These are phyloP conservation scores for Ganoderma leucocontextum DNA, from an alignment of 1,284 basidiomycete species.

Conservation along the genomic window DNA sequence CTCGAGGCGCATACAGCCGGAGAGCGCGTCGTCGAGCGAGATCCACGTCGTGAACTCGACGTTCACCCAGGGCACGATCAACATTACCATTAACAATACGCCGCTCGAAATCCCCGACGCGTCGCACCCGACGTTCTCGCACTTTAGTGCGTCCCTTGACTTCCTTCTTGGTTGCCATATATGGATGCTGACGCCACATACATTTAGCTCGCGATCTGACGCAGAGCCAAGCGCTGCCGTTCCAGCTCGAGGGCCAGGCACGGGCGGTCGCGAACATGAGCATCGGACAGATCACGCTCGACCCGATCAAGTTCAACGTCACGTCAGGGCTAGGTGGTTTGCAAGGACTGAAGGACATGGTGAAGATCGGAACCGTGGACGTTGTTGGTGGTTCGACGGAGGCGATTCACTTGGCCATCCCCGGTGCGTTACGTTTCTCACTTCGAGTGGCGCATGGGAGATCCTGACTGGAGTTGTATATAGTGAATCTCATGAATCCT, in stretches of 20 bases:
- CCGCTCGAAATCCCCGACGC: slow-evolving; percentile 58
- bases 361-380: slow-evolving; percentile 70
- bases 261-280: slow-evolving; percentile 72
- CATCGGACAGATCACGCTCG: slow-evolving; percentile 74
- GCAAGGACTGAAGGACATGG: slow-evolving; percentile 66
- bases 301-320: slow-evolving; percentile 81
- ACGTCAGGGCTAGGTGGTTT: slow-evolving; percentile 72
- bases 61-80: slow-evolving; percentile 72
- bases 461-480: not conserved
- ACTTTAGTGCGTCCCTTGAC: slow-evolving; percentile 57
- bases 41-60: slow-evolving; percentile 59
- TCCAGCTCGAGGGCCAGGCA: slow-evolving; percentile 71
- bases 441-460: slow-evolving; percentile 28
- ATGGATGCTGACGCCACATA: not conserved
- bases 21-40: slow-evolving; percentile 65
- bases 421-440: slow-evolving; percentile 43
- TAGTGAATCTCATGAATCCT: slow-evolving; percentile 72
- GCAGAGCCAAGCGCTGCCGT: slow-evolving; percentile 53
- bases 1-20: slow-evolving; percentile 43
- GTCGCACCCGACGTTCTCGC: slow-evolving; percentile 60
- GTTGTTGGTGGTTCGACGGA: slow-evolving; percentile 74
- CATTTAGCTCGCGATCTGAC: slow-evolving; percentile 60
- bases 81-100: slow-evolving; percentile 70
- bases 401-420: slow-evolving; percentile 68
- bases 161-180: not conserved